Percentiles rank a stretch among this genome's conserved stretches.
These are phyloP conservation scores for Emericellopsis cladophorae DNA, from an alignment of 2,329 filamentous ascomycete species.

Conservation along the genomic window DNA sequence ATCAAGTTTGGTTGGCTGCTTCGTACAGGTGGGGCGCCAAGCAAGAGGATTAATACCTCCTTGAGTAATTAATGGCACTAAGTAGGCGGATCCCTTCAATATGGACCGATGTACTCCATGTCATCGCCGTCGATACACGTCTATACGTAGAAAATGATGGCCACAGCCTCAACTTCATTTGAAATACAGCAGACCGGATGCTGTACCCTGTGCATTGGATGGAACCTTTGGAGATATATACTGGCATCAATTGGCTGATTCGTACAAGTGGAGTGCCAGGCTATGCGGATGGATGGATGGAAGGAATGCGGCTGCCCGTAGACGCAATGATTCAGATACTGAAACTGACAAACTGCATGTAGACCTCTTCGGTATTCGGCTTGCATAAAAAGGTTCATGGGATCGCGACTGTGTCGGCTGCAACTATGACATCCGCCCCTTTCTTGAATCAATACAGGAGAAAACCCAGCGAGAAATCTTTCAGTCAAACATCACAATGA, in stretches of 20 bases:
- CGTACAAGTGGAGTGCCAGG: conserved; percentile 8
- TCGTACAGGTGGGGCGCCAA: conserved; percentile 9
- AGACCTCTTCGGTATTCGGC: not conserved
- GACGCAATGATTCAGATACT: too few species aligned
- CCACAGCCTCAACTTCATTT: too few species aligned
- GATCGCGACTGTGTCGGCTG: not conserved
- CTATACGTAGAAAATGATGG: too few species aligned
- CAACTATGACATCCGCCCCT: not conserved
- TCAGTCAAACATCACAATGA: conserved; percentile 2
- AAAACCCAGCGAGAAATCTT: not conserved
- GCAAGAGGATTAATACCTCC: not conserved
- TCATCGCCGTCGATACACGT: too few species aligned
- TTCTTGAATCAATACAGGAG: not conserved
- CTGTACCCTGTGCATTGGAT: not conserved
- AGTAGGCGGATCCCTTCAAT: too few species aligned
- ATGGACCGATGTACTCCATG: too few species aligned
- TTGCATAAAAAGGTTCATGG: not conserved
- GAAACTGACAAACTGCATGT: not conserved
- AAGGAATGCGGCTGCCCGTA: too few species aligned
- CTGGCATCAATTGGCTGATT: conserved; percentile 6
- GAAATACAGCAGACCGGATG: too few species aligned
- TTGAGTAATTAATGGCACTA: too few species aligned
- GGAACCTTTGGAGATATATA: not conserved
- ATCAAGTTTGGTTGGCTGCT: conserved; percentile 9
- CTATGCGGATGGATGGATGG: too few species aligned